Percentiles rank a stretch among this genome's conserved stretches.
Conservation (phyloP, 768 basidiomycete species). For the Amanita rimosa region DNA sequence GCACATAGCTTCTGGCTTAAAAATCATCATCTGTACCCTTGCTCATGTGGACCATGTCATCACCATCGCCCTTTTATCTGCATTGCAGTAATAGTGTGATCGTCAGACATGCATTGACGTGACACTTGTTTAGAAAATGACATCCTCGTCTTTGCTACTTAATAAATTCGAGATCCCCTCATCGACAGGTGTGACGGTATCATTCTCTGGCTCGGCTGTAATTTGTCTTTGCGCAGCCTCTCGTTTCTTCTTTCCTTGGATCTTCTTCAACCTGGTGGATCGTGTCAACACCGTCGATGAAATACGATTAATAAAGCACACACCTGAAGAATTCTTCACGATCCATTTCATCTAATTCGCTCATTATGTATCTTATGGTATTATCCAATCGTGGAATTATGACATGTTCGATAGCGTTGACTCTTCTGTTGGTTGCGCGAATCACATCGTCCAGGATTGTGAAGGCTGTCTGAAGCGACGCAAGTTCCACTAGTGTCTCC, state of each 20-base stretch:
- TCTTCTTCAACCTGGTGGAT: conserved; percentile 74
- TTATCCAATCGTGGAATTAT: conserved; percentile 93
- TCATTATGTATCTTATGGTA: conserved; percentile 96
- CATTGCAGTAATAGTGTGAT: not conserved
- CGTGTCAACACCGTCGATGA: not conserved
- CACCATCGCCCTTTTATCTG: conserved; percentile 4
- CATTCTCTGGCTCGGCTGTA: conserved; percentile 17
- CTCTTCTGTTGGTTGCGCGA: conserved; percentile 95
- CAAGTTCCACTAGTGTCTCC: conserved; percentile 93
- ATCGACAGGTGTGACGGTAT: conserved; percentile 20
- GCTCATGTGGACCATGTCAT: conserved; percentile 45
- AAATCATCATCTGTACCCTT: conserved; percentile 53
- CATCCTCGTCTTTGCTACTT: conserved; percentile 81
- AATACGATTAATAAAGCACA: conserved; percentile 11
- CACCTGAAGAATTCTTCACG: conserved; percentile 92
- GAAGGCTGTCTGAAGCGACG: conserved; percentile 95
- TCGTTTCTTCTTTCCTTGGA: conserved; percentile 94
- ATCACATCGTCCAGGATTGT: conserved; percentile 99
- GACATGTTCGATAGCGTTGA: conserved; percentile 97
- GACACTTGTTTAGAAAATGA: conserved; percentile 63
- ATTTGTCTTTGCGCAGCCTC: conserved; percentile 17
- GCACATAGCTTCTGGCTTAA: conserved; percentile 20
- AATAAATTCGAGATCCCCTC: conserved; percentile 47
- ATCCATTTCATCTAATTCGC: conserved; percentile 98
- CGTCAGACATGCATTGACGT: not conserved